These are phyloP conservation scores for Fusarium nanum DNA, from an alignment of 2,329 filamentous ascomycete genomes.

Conservation along the genomic window DNA sequence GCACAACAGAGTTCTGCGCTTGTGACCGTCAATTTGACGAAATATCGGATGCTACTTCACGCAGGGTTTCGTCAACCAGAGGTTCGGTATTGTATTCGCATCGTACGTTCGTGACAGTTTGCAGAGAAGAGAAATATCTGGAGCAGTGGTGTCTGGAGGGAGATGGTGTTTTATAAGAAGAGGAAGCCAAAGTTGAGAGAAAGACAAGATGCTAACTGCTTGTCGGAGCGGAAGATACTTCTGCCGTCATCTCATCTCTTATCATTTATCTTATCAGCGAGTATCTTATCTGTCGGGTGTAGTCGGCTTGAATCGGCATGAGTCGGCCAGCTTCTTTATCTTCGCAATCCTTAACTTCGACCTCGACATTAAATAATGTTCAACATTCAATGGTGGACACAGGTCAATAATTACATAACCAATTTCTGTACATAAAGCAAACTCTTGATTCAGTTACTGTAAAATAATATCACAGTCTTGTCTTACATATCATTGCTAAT, in stretches of 20 bases:
- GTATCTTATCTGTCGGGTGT: not conserved
- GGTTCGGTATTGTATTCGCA: not conserved
- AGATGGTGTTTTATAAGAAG: not conserved
- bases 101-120: not conserved
- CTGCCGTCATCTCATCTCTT: not conserved
- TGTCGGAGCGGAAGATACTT: not conserved
- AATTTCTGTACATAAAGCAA: not conserved
- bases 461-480: fast-evolving
- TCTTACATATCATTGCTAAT: not conserved
- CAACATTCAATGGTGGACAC: too few species aligned
- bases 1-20: not conserved
- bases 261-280: too few species aligned
- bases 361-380: fast-evolving
- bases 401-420: too few species aligned
- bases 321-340: too few species aligned
- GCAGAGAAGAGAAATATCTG: not conserved
- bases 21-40: not conserved
- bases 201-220: not conserved
- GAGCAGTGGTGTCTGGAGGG: not conserved
- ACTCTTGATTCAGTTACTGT: fast-evolving
- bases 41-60: not conserved
- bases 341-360: too few species aligned
- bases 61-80: not conserved
- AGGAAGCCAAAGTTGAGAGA: not conserved
- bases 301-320: not conserved